Evolutionary conservation across 23 red algal genomes (phyloP).

Genomic region (Cyanidioschyzon merolae): DNA sequence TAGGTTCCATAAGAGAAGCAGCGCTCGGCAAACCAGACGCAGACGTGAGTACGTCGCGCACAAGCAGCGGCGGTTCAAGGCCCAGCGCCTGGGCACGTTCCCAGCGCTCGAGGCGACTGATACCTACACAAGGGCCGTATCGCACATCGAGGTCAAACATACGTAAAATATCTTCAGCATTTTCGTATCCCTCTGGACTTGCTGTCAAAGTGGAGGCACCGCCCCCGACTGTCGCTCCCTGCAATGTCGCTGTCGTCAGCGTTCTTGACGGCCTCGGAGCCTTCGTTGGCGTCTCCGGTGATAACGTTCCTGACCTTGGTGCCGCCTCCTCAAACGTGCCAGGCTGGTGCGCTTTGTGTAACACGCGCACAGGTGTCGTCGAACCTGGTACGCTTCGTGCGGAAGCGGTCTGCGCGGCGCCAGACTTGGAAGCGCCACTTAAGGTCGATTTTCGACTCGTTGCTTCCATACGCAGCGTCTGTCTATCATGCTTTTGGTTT

Average conservation of each 20-base stretch:
- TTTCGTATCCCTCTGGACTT: not conserved
- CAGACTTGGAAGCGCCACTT: no score
- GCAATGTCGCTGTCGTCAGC: not conserved
- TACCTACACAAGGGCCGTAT: conserved; percentile 55
- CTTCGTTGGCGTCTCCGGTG: not conserved
- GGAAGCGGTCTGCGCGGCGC: no score
- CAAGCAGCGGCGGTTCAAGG: conserved; percentile 24
- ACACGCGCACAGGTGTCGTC: no score
- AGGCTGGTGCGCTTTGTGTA: no score
- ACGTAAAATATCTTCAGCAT: conserved; percentile 36
- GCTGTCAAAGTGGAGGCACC: not conserved
- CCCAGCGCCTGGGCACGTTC: conserved; percentile 31
- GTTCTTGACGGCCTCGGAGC: not conserved
- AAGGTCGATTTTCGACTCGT: no score
- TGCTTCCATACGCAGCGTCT: no score
- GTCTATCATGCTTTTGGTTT: no score
- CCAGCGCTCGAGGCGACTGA: conserved; percentile 40
- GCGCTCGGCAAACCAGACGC: not conserved
- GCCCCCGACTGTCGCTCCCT: not conserved
- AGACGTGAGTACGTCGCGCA: conserved; percentile 20
- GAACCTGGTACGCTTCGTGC: no score
- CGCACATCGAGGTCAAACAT: conserved; percentile 43
- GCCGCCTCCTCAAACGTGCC: no score
- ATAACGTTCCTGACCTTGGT: no score
- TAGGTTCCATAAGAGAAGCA: not conserved